A percentile compares a stretch with the other conserved stretches of the same genome.
Evolutionary conservation across 176 grass and related monocot species (phyloP).

Genomic region (Oryza punctata): DNA sequence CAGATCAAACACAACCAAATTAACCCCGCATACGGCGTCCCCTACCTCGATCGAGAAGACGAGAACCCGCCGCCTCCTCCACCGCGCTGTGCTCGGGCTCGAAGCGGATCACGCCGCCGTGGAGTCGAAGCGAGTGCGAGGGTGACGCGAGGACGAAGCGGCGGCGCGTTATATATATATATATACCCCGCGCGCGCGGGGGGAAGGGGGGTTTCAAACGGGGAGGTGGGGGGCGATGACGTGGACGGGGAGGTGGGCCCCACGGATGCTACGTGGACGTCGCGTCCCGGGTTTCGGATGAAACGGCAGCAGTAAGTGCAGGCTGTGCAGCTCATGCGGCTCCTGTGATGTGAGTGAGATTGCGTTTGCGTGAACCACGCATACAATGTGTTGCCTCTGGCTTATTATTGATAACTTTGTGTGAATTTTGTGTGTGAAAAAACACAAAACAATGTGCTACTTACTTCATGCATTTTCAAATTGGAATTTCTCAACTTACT

Average conservation of each 20-base stretch:
- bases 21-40: not conserved
- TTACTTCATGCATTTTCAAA: too few relatives aligned
- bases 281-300: slow-evolving; percentile 15
- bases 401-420: not conserved
- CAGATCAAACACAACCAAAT: not conserved
- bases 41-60: not conserved
- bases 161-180: not conserved
- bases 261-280: not conserved
- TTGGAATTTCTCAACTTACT: not conserved
- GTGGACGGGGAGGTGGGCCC: not conserved
- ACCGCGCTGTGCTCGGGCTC: not conserved
- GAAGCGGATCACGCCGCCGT: not conserved
- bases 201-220: not conserved
- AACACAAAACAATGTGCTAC: too few relatives aligned
- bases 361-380: not conserved
- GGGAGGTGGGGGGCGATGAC: not conserved
- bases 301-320: not conserved
- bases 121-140: not conserved
- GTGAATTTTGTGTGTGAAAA: not conserved
- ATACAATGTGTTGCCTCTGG: not conserved
- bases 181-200: slow-evolving; percentile 3
- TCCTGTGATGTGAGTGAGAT: not conserved
- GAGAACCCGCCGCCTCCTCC: not conserved
- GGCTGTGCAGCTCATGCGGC: slow-evolving; percentile 27
- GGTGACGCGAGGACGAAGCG: not conserved